phyloP scores from a whole-genome alignment of 768 basidiomycete genomes.

The Suillus hirtellus region DNA sequence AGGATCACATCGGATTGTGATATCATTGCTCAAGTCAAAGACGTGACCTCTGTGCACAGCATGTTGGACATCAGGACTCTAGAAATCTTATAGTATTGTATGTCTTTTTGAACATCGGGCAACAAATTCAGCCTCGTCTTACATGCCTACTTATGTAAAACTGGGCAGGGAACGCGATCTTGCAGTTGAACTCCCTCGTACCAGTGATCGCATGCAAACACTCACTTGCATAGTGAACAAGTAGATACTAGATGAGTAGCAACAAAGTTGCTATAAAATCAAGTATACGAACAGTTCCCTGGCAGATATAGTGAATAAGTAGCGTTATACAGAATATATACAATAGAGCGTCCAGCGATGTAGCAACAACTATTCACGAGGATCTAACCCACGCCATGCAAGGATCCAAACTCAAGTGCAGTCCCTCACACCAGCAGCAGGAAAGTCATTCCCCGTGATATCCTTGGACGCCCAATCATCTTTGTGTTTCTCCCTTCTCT shows the following conservation, averaged over 20 bases:
- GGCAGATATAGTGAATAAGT: neutral
- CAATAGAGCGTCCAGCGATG: neutral
- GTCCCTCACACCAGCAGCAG: slow-evolving; percentile 19
- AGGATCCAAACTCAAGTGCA: neutral
- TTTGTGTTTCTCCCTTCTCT: slow-evolving; percentile 34
- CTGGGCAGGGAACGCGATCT: too few species aligned
- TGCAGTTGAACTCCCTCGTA: too few species aligned
- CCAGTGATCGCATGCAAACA: too few species aligned
- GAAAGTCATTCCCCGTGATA: slow-evolving; percentile 27
- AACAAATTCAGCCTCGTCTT: too few species aligned
- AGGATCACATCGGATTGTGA: neutral
- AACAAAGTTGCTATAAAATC: neutral
- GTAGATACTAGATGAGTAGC: neutral
- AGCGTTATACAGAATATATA: neutral
- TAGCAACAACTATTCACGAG: neutral
- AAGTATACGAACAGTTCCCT: neutral
- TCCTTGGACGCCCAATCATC: slow-evolving; percentile 35
- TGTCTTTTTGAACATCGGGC: too few species aligned
- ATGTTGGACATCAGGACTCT: neutral
- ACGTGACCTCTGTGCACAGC: neutral
- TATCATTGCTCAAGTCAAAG: neutral
- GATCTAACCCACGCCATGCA: neutral
- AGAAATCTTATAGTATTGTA: too few species aligned
- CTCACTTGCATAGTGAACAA: too few species aligned
- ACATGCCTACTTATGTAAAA: too few species aligned